Percentiles rank a stretch among this genome's conserved stretches.
phyloP scores from a whole-genome alignment of 805 yeast species.

The Citeromyces matritensis region DNA sequence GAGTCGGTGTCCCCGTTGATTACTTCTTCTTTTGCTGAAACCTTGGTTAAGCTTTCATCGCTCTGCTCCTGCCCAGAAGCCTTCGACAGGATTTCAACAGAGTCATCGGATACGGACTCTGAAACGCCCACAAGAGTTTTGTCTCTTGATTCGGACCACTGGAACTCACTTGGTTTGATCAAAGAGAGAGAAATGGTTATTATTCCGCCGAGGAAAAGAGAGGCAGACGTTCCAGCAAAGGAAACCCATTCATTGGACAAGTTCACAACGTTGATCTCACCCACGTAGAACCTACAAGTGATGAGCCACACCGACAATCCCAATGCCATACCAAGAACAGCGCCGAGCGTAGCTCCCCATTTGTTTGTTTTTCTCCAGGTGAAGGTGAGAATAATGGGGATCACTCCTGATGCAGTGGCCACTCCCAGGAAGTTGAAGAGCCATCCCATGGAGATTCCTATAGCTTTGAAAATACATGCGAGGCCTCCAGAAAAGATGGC shows the following conservation, averaged over 20 bases:
- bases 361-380: constrained; percentile 18
- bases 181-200: constrained; percentile 15
- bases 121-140: constrained; percentile 11
- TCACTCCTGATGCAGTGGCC: constrained; percentile 13
- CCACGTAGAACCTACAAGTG: constrained; percentile 17
- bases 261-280: constrained; percentile 18
- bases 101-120: constrained; percentile 1
- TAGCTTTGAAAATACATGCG: constrained; percentile 13
- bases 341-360: constrained; percentile 21
- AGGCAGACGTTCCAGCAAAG: constrained; percentile 22
- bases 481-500: constrained; percentile 13
- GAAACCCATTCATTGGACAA: constrained; percentile 22
- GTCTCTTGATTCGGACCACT: constrained; percentile 18
- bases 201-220: constrained; percentile 20
- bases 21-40: constrained; percentile 1
- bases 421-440: constrained; percentile 18
- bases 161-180: constrained; percentile 23
- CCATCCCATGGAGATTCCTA: constrained; percentile 18
- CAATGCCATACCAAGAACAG: constrained; percentile 18
- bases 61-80: too few species aligned
- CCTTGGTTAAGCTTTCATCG: too few species aligned
- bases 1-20: not conserved
- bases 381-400: constrained; percentile 11
- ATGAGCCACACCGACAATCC: constrained; percentile 23
- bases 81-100: too few species aligned